Conservation (phyloP, 768 basidiomycete species). For the Hortiboletus flavorubellus region DNA sequence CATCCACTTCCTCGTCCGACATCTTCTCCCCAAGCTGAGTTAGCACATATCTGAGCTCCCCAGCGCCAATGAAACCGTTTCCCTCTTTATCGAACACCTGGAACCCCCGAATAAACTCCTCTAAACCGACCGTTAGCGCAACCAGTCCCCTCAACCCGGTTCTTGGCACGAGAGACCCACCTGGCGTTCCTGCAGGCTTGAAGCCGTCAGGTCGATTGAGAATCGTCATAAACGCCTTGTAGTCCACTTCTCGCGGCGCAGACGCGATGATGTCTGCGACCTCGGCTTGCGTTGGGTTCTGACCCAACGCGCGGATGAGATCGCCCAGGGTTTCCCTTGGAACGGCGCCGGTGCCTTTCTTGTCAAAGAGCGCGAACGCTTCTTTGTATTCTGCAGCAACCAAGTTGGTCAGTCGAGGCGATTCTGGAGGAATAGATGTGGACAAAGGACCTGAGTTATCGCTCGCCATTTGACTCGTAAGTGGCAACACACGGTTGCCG, state of each 20-base stretch:
- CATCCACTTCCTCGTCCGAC: constrained; percentile 96
- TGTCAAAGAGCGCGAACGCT: constrained; percentile 97
- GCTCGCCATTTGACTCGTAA: constrained; percentile 32
- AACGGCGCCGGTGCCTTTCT: constrained; percentile 88
- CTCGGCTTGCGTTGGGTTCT: constrained; percentile 99
- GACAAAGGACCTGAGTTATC: constrained; percentile 47
- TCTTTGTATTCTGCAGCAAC: constrained; percentile 82
- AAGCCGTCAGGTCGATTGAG: constrained; percentile 95
- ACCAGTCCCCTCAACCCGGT: neutral
- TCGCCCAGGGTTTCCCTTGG: constrained; percentile 88
- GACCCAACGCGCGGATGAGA: constrained; percentile 88
- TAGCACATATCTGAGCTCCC: constrained; percentile 74
- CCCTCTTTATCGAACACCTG: constrained; percentile 93
- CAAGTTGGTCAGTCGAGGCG: constrained; percentile 5
- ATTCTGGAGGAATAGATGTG: neutral
- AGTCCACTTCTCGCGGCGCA: constrained; percentile 86
- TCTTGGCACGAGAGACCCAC: constrained; percentile 39
- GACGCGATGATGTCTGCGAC: constrained; percentile 74
- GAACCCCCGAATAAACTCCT: constrained; percentile 99
- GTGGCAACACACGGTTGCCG: neutral
- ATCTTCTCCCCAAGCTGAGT: constrained; percentile 99
- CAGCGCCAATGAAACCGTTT: constrained; percentile 66
- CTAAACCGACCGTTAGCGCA: constrained; percentile 38
- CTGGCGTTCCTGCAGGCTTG: constrained; percentile 94
- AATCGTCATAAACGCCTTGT: constrained; percentile 86